Evolutionary conservation across 2,329 filamentous ascomycete genomes (phyloP).

Genomic region (Geosmithia flava): DNA sequence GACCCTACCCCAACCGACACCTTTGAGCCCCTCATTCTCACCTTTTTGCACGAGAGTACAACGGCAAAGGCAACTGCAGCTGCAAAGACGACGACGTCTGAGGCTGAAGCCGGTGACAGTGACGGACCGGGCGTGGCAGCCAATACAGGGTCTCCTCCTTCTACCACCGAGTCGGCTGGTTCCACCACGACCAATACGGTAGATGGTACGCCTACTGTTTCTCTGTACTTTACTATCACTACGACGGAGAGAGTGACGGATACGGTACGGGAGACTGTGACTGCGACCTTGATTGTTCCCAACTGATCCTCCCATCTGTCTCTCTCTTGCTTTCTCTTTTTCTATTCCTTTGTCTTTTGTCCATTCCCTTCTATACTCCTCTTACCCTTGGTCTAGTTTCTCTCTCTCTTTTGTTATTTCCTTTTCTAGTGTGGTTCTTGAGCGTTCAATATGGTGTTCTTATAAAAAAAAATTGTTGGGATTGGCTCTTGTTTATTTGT

Average conservation of each 20-base stretch:
- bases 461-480: too few relatives aligned
- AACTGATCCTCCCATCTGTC: background rate
- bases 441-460: too few relatives aligned
- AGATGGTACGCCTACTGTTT: constrained; percentile 20
- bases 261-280: constrained; percentile 16
- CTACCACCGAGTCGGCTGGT: constrained; percentile 6
- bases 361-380: background rate
- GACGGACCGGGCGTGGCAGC: background rate
- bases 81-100: constrained; percentile 3
- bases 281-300: constrained; percentile 15
- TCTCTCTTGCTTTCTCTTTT: background rate
- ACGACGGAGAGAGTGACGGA: constrained; percentile 14
- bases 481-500: too few relatives aligned
- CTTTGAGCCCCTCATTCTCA: constrained; percentile 9
- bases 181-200: constrained; percentile 9
- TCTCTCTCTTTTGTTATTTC: background rate
- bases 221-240: constrained; percentile 19
- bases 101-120: constrained; percentile 4
- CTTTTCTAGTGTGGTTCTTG: background rate
- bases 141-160: background rate
- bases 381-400: background rate
- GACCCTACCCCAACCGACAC: background rate
- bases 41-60: background rate
- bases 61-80: constrained; percentile 1
- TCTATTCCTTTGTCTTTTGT: background rate